phyloP scores from a whole-genome alignment of 2,329 filamentous ascomycete species.

The Lasiodiplodia citricola region DNA sequence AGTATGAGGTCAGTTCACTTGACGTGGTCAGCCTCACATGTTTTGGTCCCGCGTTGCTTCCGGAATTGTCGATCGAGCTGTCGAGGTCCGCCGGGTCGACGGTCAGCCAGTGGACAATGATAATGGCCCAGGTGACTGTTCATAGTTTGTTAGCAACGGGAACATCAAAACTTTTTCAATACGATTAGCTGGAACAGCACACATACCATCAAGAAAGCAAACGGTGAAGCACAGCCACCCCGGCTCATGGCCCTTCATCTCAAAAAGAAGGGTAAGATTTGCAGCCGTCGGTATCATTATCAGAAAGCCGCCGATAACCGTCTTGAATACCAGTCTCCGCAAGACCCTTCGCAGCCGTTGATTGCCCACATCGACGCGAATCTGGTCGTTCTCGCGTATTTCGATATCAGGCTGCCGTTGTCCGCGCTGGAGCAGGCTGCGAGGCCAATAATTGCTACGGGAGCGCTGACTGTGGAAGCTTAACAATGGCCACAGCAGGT shows the following conservation, averaged over 20 bases:
- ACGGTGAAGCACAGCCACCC: constrained; percentile 49
- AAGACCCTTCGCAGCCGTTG: constrained; percentile 17
- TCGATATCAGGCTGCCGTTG: not conserved
- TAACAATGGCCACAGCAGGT: constrained; percentile 42
- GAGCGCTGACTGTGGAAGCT: constrained; percentile 26
- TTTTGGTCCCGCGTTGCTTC: constrained; percentile 16
- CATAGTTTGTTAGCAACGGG: not conserved
- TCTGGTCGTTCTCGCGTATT: not conserved
- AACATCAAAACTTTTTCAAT: no score
- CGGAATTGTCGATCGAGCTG: constrained; percentile 43
- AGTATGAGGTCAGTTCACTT: not conserved
- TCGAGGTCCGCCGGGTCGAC: constrained; percentile 39
- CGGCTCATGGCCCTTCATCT: constrained; percentile 41
- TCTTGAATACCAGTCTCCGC: constrained; percentile 38
- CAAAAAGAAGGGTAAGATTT: constrained; percentile 43
- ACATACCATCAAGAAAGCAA: constrained; percentile 48
- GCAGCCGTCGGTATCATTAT: constrained; percentile 47
- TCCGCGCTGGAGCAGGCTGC: no score
- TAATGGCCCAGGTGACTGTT: constrained; percentile 43
- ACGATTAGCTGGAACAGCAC: not conserved
- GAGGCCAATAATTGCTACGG: not conserved
- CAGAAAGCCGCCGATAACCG: constrained; percentile 40
- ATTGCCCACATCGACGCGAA: not conserved
- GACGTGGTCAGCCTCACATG: not conserved
- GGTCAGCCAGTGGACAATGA: constrained; percentile 48